Conservation (phyloP, 2,329 filamentous ascomycete species). For the Pseudocercospora fuligena region DNA sequence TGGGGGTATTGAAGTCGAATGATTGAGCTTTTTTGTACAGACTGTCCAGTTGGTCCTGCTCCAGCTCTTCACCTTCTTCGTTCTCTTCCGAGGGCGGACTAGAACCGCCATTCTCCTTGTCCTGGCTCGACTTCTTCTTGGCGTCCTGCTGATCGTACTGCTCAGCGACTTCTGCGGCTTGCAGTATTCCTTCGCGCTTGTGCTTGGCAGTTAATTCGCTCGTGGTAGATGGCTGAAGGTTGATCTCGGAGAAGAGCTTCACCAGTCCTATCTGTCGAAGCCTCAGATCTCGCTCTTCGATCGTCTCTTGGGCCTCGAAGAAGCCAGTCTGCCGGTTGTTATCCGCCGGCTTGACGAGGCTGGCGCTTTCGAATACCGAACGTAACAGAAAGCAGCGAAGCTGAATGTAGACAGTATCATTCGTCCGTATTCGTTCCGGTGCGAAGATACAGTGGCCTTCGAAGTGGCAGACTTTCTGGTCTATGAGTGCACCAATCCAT, state of each 20-base stretch:
- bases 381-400: constrained; percentile 76
- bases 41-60: constrained; percentile 92
- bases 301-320: constrained; percentile 84
- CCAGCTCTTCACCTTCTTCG: constrained; percentile 88
- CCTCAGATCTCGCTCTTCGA: constrained; percentile 81
- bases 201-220: constrained; percentile 77
- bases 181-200: constrained; percentile 80
- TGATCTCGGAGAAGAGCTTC: constrained; percentile 86
- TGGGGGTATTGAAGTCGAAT: constrained; percentile 91
- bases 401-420: constrained; percentile 94
- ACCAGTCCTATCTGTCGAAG: constrained; percentile 86
- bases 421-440: constrained; percentile 81
- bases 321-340: constrained; percentile 73
- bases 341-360: constrained; percentile 66
- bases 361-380: constrained; percentile 71
- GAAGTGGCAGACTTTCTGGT: constrained; percentile 86
- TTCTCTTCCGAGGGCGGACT: constrained; percentile 65
- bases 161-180: constrained; percentile 87
- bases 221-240: constrained; percentile 73
- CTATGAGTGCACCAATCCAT: constrained; percentile 91
- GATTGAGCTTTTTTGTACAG: constrained; percentile 95
- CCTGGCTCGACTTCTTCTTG: constrained; percentile 46
- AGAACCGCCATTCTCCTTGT: constrained; percentile 50
- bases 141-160: constrained; percentile 67
- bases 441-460: constrained; percentile 88